Evolutionary conservation across 2,329 filamentous ascomycete genomes (phyloP).

Genomic region (Exophiala spinifera): DNA sequence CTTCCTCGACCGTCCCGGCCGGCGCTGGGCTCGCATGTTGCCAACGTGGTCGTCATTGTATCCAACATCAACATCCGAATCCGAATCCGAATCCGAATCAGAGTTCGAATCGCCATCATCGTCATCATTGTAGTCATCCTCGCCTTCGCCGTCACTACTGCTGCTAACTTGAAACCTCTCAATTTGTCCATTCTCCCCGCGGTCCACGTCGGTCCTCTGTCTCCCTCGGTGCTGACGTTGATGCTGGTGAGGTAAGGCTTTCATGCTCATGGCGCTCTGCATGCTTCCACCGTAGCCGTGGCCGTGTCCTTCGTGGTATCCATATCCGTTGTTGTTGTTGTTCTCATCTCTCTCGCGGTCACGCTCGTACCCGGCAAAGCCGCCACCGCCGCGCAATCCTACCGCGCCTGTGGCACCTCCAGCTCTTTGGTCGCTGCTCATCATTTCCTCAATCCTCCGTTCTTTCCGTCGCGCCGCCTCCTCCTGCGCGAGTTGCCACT

Average conservation of each 20-base stretch:
- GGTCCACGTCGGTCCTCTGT: conserved; percentile 11
- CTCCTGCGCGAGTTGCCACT: conserved; percentile 66
- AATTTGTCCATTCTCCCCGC: conserved; percentile 17
- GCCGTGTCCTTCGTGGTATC: too few species aligned
- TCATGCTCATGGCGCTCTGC: conserved; percentile 25
- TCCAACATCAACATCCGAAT: too few species aligned
- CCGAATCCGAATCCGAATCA: too few species aligned
- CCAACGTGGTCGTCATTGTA: conserved; percentile 6
- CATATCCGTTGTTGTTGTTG: not conserved
- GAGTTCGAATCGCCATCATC: conserved; percentile 8
- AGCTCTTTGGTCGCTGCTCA: conserved; percentile 27
- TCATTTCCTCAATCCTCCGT: conserved; percentile 11
- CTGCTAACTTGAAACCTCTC: conserved; percentile 26
- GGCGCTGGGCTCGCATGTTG: conserved; percentile 2
- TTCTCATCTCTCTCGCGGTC: conserved; percentile 10
- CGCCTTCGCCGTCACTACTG: conserved; percentile 3
- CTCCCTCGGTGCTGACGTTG: conserved; percentile 4
- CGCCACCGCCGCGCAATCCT: conserved; percentile 4
- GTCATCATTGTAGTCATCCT: conserved; percentile 14
- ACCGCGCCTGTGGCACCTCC: not conserved
- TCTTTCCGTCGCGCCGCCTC: conserved; percentile 29
- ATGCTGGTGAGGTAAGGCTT: conserved; percentile 9
- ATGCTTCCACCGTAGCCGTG: not conserved
- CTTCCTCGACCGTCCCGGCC: not conserved
- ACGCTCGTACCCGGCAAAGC: conserved; percentile 11